Evolutionary conservation across 1,284 basidiomycete genomes (phyloP), one percentile per base, ranked within the genome.

Genomic region (Cryptococcus wingfieldii): DNA sequence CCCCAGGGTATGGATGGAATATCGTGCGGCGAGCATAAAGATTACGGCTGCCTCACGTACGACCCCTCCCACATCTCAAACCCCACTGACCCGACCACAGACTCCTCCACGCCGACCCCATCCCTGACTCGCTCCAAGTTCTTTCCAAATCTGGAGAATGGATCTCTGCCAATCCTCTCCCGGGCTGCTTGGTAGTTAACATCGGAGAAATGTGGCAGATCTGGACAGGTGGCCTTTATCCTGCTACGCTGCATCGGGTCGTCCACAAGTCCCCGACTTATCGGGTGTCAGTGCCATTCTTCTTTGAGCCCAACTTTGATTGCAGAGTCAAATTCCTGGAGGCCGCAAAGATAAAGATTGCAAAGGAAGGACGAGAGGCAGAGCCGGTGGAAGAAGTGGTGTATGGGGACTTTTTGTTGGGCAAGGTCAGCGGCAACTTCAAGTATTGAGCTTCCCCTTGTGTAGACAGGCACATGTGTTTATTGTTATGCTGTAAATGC

Each of bases 1-100:
- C 87, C 88, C 0, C 78, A 82, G 37, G 82, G 84, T 52, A 80
- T 86, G 53, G 85, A 89, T 44, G 89, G 90, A 5, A 83, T 86
- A 66, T 90, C 87, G 16, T 92, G 90, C 65, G 90, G 90, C 25
- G 87, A 87, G 51, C 89, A 91, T 75, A 89, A 85, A 84, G 90
- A 92, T 70, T 92, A 91, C 62, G 89, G 90, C 14, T 90, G 88
- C 72, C 72, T 91, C 62, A 90, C 89, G 87, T 89, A 75, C 69
- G 81, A 66, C 19, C 25, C 5, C 16, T 43, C 37, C 34, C 38
- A 41, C 52, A 44, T 38, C 51, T 18, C 54, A 9, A 23, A 18
- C 28, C 5, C 39, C 34, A 47, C 31, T 48, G 5, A 18, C 23
- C 37, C 48, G 47, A 23, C 18, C 42, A 23, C 38, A 91, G 89